Evolutionary conservation across 192 early-diverging fungal genomes (phyloP).

Genomic region (Gigaspora rosea): DNA sequence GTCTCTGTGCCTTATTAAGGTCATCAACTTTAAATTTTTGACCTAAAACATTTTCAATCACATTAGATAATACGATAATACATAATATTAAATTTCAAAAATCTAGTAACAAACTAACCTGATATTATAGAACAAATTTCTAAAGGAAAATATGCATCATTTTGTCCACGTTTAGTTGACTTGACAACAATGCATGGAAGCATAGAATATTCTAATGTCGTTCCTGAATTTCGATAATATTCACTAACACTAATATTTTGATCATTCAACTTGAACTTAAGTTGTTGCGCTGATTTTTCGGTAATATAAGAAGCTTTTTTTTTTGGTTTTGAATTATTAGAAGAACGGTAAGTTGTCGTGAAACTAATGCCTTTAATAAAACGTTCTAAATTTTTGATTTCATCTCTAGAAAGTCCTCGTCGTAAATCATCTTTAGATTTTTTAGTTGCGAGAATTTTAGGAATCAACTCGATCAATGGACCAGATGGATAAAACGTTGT

Average conservation of each 20-base stretch:
- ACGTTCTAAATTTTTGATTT: neutral
- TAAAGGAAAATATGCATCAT: constrained; percentile 68
- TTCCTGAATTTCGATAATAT: neutral
- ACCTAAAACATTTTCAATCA: neutral
- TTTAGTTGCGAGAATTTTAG: constrained; percentile 59
- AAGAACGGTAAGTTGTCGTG: neutral
- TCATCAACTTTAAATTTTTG: neutral
- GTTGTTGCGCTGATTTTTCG: neutral
- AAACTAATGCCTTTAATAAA: neutral
- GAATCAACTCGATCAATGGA: constrained; percentile 64
- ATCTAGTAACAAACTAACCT: constrained; percentile 40
- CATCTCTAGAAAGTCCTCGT: neutral
- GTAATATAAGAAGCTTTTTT: neutral
- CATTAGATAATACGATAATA: neutral
- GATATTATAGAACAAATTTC: constrained; percentile 84
- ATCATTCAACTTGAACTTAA: neutral
- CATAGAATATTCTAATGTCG: neutral
- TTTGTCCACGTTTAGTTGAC: constrained; percentile 40
- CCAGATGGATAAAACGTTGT: neutral
- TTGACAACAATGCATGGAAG: constrained; percentile 51
- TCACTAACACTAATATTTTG: neutral
- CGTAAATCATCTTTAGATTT: neutral
- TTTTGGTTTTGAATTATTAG: neutral
- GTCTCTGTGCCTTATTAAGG: neutral
- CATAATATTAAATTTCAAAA: neutral